Percentiles rank a stretch among this genome's conserved stretches.
Evolutionary conservation across 2,329 filamentous ascomycete species (phyloP).

Genomic region (Penicillium sp.): DNA sequence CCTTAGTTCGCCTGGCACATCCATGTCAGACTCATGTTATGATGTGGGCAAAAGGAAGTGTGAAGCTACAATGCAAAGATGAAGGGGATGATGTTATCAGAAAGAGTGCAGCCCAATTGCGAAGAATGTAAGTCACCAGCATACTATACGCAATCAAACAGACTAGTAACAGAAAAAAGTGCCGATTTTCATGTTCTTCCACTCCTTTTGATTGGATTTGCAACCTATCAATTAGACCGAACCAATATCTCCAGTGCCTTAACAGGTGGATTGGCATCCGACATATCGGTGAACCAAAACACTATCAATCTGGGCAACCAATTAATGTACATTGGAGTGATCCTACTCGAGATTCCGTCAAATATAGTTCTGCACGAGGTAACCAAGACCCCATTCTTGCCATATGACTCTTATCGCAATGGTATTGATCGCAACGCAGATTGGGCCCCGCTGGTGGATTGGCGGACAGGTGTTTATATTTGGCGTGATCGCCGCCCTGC

Average conservation of each 20-base stretch:
- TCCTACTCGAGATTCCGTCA: constrained; percentile 53
- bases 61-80: not conserved
- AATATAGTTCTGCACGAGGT: constrained; percentile 42
- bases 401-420: not conserved
- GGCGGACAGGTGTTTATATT: constrained; percentile 51
- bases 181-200: constrained; percentile 51
- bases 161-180: constrained; percentile 28
- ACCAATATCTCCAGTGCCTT: constrained; percentile 55
- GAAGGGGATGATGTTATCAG: too few species aligned
- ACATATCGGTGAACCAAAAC: constrained; percentile 46
- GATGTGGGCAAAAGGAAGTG: not conserved
- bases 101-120: not conserved
- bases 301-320: constrained; percentile 57
- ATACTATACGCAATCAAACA: not conserved
- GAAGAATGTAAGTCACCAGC: not conserved
- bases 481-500: constrained; percentile 48
- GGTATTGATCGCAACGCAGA: constrained; percentile 19
- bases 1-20: not conserved
- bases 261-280: constrained; percentile 49
- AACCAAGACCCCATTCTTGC: not conserved
- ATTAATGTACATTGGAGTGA: constrained; percentile 54
- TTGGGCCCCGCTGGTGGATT: constrained; percentile 52
- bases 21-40: not conserved
- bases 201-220: constrained; percentile 51
- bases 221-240: constrained; percentile 55